Percentiles rank a stretch among this genome's conserved stretches.
Evolutionary conservation across 768 basidiomycete species (phyloP).

Genomic region (Boletus rubroflammeus): DNA sequence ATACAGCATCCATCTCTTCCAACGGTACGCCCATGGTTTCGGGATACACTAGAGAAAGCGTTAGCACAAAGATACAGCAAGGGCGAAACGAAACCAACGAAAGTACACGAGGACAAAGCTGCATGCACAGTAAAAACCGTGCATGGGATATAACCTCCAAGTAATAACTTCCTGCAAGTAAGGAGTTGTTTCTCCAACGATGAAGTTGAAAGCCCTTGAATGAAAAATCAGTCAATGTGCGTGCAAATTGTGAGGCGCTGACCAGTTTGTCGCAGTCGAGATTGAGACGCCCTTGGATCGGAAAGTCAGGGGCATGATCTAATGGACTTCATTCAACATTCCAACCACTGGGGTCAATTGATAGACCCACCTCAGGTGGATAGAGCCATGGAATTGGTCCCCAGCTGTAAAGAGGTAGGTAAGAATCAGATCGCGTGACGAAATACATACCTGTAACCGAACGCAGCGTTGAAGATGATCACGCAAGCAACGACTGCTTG

Average conservation of each 20-base stretch:
- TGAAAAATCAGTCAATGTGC: constrained; percentile 10
- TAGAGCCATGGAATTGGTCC: constrained; percentile 87
- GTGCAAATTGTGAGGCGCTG: not conserved
- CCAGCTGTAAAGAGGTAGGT: constrained; percentile 44
- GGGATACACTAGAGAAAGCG: constrained; percentile 58
- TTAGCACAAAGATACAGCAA: constrained; percentile 6
- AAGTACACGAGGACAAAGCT: constrained; percentile 86
- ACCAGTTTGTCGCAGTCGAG: constrained; percentile 85
- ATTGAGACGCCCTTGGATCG: constrained; percentile 95
- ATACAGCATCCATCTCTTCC: constrained; percentile 89
- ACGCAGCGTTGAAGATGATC: constrained; percentile 89
- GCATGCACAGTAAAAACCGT: constrained; percentile 86
- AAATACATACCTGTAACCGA: constrained; percentile 69
- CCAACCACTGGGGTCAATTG: not conserved
- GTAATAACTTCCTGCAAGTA: constrained; percentile 80
- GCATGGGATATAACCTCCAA: constrained; percentile 95
- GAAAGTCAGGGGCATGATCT: constrained; percentile 88
- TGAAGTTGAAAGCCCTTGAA: constrained; percentile 73
- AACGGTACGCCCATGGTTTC: constrained; percentile 84
- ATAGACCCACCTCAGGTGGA: constrained; percentile 66
- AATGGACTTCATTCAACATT: constrained; percentile 3
- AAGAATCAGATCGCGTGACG: not conserved
- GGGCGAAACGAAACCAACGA: constrained; percentile 42
- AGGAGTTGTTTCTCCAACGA: constrained; percentile 87
- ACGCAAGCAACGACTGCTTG: constrained; percentile 86